These are phyloP conservation scores for Corniculantispora saksenae DNA, from an alignment of 2,329 filamentous ascomycete genomes.

Conservation along the genomic window DNA sequence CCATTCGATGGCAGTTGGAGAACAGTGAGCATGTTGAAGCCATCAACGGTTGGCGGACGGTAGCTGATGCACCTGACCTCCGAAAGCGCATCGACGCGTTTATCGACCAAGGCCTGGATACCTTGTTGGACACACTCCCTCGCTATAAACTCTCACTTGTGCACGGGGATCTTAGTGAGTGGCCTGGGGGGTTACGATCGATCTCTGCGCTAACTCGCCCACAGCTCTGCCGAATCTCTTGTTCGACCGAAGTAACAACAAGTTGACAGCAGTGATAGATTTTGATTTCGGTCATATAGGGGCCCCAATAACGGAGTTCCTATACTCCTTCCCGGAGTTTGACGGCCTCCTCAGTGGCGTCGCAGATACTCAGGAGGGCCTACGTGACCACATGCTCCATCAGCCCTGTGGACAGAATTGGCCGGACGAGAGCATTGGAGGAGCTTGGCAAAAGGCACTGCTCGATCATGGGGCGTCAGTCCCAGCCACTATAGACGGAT, in stretches of 20 bases:
- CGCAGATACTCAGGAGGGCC: background rate
- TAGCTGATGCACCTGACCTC: background rate
- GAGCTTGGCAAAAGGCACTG: constrained; percentile 9
- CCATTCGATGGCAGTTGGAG: constrained; percentile 9
- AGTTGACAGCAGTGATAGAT: background rate
- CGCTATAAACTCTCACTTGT: constrained; percentile 1
- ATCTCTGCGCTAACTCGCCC: background rate
- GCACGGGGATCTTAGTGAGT: constrained; percentile 15
- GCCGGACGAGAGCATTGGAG: background rate
- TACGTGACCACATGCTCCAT: constrained; percentile 1
- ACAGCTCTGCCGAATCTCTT: constrained; percentile 13
- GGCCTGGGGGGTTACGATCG: background rate
- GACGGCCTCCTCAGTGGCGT: constrained; percentile 3
- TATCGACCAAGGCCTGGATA: background rate
- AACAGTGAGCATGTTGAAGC: constrained; percentile 1
- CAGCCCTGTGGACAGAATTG: background rate
- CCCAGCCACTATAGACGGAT: constrained; percentile 1
- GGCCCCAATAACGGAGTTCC: constrained; percentile 1
- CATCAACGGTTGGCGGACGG: constrained; percentile 6
- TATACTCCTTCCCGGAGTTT: constrained; percentile 15
- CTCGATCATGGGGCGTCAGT: background rate
- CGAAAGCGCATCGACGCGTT: constrained; percentile 13
- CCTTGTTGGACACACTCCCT: background rate
- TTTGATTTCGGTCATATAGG: constrained; percentile 18
- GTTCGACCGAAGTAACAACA: background rate